phyloP scores from a whole-genome alignment of 225 moss, liverwort and hornwort species.

The Ulota crispa region DNA sequence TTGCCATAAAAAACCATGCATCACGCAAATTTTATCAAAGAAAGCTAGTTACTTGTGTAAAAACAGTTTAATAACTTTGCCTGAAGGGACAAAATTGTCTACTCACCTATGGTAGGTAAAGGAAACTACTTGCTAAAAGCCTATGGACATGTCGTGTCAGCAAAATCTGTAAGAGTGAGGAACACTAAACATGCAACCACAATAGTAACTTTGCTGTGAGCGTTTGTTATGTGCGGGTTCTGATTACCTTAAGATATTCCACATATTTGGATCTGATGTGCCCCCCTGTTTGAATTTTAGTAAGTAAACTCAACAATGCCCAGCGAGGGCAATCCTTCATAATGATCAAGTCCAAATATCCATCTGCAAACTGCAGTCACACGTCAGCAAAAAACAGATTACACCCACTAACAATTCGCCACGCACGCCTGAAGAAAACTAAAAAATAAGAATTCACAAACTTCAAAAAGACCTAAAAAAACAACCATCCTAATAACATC shows the following conservation, averaged over 20 bases:
- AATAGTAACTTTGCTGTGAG: neutral
- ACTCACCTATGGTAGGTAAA: too few relatives aligned
- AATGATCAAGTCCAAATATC: conserved; percentile 81
- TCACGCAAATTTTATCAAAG: too few relatives aligned
- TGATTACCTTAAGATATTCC: conserved; percentile 77
- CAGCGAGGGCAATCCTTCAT: conserved; percentile 80
- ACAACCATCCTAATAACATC: neutral
- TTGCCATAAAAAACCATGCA: too few relatives aligned
- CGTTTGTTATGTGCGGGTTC: neutral
- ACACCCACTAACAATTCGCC: neutral
- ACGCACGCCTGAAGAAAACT: neutral
- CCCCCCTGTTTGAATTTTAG: conserved; percentile 63
- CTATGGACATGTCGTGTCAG: too few relatives aligned
- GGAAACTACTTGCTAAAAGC: too few relatives aligned
- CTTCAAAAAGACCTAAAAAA: neutral
- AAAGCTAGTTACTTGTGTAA: too few relatives aligned
- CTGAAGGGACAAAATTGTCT: too few relatives aligned
- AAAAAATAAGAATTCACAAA: neutral
- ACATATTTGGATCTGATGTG: conserved; percentile 93
- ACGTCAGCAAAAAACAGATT: neutral
- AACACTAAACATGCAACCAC: too few relatives aligned
- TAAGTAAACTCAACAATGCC: conserved; percentile 65
- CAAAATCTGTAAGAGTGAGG: too few relatives aligned
- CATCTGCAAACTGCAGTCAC: conserved; percentile 84
- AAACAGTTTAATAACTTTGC: too few relatives aligned